phyloP scores from a whole-genome alignment of 768 basidiomycete species.

The Phlebiopsis gigantea region DNA sequence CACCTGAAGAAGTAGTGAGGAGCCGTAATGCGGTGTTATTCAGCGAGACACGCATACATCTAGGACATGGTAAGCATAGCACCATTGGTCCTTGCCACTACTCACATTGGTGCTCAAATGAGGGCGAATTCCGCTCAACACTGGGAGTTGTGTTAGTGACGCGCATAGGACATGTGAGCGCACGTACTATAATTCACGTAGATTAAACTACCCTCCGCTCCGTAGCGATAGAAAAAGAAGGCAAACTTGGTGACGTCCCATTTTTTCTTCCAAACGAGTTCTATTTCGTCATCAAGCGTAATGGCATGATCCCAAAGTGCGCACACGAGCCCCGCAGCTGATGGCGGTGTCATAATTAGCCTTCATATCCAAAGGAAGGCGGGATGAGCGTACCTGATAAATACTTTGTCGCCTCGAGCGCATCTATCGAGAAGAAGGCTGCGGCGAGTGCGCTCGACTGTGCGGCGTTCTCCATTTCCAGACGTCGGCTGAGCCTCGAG shows the following conservation, averaged over 20 bases:
- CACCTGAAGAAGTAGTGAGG: background rate
- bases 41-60: no score
- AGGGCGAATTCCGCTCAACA: constrained; percentile 4
- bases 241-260: background rate
- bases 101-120: background rate
- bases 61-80: background rate
- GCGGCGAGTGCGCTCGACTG: no score
- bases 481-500: no score
- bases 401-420: constrained; percentile 1
- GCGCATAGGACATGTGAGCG: background rate
- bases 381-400: background rate
- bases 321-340: background rate
- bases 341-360: no score
- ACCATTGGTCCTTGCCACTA: background rate
- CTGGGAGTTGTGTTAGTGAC: background rate
- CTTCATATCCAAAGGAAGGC: background rate
- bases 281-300: constrained; percentile 2
- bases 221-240: constrained; percentile 9
- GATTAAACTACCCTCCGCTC: background rate
- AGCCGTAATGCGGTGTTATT: no score
- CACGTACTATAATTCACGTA: constrained; percentile 10
- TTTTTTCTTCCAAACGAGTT: background rate
- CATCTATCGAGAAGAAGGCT: background rate
- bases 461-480: no score
- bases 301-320: constrained; percentile 4